phyloP scores from a whole-genome alignment of 1,139 yeast species.

The Blastobotrys petasosporus region DNA sequence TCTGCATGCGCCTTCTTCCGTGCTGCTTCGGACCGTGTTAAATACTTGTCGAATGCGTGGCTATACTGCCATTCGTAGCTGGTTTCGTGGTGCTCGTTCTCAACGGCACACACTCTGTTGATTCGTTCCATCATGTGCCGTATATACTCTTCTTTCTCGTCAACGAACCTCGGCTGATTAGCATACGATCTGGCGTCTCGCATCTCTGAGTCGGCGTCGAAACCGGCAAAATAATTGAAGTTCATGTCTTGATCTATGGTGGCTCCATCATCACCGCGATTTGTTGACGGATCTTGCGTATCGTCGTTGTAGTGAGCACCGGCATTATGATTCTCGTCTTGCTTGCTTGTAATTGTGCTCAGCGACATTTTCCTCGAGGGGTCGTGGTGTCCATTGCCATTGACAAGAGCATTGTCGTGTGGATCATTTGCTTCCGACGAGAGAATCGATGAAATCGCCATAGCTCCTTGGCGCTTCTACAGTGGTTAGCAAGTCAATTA shows the following conservation, averaged over 20 bases:
- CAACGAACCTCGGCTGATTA: conserved; percentile 15
- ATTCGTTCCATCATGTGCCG: conserved; percentile 17
- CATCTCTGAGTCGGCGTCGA: conserved; percentile 14
- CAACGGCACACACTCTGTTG: conserved; percentile 13
- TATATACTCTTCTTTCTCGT: conserved; percentile 24
- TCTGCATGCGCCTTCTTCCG: conserved; percentile 23
- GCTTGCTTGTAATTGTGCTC: conserved; percentile 5
- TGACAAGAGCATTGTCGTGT: conserved; percentile 1
- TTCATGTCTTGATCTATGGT: conserved; percentile 14
- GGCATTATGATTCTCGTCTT: neutral
- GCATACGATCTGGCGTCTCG: conserved; percentile 17
- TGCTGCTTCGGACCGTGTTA: conserved; percentile 19
- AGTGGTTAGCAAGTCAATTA: neutral
- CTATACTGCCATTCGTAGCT: conserved; percentile 10
- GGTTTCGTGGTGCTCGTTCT: conserved; percentile 14
- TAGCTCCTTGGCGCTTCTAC: conserved; percentile 23
- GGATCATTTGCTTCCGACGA: conserved; percentile 12
- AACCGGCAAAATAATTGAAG: conserved; percentile 11
- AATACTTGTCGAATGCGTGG: conserved; percentile 16
- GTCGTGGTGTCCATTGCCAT: conserved; percentile 13
- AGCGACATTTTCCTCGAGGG: conserved; percentile 9
- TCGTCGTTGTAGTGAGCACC: too few relatives aligned
- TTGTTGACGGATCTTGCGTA: neutral
- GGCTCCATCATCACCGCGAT: neutral
- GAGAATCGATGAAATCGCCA: conserved; percentile 27